Percentiles rank a stretch among this genome's conserved stretches.
Evolutionary conservation across 148 eudicot species (phyloP).

Genomic region (Vaccinium vitisidaea): DNA sequence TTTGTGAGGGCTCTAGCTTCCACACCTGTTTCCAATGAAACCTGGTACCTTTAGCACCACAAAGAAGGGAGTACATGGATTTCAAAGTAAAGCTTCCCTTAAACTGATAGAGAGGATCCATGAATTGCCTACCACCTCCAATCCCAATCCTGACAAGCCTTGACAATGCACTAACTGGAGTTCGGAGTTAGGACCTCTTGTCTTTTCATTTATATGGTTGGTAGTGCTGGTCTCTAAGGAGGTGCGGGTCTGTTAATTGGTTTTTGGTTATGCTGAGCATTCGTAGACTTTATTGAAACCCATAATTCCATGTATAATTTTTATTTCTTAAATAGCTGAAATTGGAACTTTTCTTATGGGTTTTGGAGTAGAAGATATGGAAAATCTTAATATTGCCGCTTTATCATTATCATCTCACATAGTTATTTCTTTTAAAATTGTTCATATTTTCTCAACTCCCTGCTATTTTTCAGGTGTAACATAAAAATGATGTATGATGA

Average conservation of each 20-base stretch:
- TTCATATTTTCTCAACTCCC: conserved; percentile 14
- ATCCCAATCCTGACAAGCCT: background rate
- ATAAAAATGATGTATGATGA: conserved; percentile 16
- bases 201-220: background rate
- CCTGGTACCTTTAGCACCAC: background rate
- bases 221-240: background rate
- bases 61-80: background rate
- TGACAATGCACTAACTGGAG: background rate
- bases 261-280: background rate
- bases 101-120: background rate
- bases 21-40: background rate
- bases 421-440: conserved; percentile 9
- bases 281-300: background rate
- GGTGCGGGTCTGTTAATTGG: background rate
- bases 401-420: background rate
- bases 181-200: background rate
- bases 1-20: background rate
- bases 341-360: conserved; percentile 6
- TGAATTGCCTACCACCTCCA: background rate
- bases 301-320: background rate
- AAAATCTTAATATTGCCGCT: background rate
- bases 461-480: conserved; percentile 31
- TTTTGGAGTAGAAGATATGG: background rate
- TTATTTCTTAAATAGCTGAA: background rate
- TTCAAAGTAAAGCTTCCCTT: background rate